These are phyloP conservation scores for Gomphus sp. DNA, from an alignment of 1,284 basidiomycete species.

Conservation along the genomic window DNA sequence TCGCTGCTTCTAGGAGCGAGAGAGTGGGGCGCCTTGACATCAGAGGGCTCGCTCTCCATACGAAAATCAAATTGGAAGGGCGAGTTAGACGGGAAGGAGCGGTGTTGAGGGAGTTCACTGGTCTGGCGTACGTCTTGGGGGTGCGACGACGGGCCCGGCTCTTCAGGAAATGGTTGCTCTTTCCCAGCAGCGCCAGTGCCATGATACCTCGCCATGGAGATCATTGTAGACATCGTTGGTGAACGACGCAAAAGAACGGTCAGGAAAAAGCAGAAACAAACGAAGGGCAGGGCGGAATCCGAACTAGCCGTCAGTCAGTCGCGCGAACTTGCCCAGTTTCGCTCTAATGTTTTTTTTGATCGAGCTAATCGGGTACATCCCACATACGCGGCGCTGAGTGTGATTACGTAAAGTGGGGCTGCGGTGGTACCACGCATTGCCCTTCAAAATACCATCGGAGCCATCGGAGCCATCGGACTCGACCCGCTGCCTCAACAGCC, in stretches of 20 bases:
- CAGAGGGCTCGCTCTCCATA: not conserved
- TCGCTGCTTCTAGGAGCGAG: not conserved
- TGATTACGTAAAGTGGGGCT: not conserved
- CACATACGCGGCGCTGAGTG: not conserved
- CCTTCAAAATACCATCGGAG: not conserved
- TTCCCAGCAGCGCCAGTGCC: not conserved
- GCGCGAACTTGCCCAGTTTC: no score
- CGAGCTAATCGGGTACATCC: not conserved
- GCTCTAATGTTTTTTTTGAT: not conserved
- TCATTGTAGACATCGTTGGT: not conserved
- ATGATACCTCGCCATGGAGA: slow-evolving; percentile 1
- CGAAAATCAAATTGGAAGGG: slow-evolving; percentile 7
- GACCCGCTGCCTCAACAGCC: not conserved
- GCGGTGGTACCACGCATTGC: not conserved
- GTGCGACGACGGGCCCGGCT: not conserved
- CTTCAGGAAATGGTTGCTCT: not conserved
- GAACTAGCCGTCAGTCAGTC: no score
- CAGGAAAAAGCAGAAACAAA: no score
- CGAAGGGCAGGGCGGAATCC: no score
- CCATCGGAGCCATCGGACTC: not conserved
- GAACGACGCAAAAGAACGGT: not conserved
- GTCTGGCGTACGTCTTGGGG: not conserved
- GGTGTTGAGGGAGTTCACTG: not conserved
- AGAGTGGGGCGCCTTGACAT: not conserved
- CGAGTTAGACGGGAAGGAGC: not conserved